Evolutionary conservation across 495 filamentous ascomycete genomes (phyloP).

Genomic region (Xeromyces bisporus): DNA sequence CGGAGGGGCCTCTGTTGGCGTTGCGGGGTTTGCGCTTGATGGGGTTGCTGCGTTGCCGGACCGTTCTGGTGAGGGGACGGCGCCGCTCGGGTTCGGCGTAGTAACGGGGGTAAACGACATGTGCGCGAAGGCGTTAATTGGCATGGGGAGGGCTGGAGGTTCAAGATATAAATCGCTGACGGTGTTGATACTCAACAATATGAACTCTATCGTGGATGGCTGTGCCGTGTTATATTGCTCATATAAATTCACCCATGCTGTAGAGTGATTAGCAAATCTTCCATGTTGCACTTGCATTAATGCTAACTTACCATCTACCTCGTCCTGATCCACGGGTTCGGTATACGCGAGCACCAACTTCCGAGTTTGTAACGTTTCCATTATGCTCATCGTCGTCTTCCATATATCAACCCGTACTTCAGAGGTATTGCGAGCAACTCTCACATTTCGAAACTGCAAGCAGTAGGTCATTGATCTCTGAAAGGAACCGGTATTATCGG

Average conservation of each 20-base stretch:
- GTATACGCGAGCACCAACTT: constrained; percentile 61
- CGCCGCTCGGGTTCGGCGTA: constrained; percentile 29
- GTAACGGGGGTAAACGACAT: constrained; percentile 22
- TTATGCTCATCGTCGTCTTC: constrained; percentile 63
- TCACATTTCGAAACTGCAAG: constrained; percentile 45
- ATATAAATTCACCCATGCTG: constrained; percentile 30
- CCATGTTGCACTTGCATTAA: too few relatives aligned
- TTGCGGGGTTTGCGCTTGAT: constrained; percentile 32
- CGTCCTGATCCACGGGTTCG: constrained; percentile 54
- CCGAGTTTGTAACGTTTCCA: constrained; percentile 48
- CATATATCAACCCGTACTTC: constrained; percentile 69
- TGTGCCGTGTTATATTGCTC: constrained; percentile 29
- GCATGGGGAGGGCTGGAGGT: constrained; percentile 14
- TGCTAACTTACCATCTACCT: constrained; percentile 42
- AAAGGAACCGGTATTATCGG: constrained; percentile 60
- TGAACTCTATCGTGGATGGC: constrained; percentile 33
- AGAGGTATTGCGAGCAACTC: constrained; percentile 34
- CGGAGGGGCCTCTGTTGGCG: constrained; percentile 33
- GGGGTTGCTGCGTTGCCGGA: constrained; percentile 21
- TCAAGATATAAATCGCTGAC: constrained; percentile 46
- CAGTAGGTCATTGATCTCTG: constrained; percentile 70
- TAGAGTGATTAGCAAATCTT: constrained; percentile 4
- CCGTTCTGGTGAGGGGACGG: constrained; percentile 29
- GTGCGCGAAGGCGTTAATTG: constrained; percentile 17
- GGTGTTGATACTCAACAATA: constrained; percentile 47